Percentiles rank a stretch among this genome's conserved stretches.
Evolutionary conservation across 257 asterid genomes (phyloP).

Genomic region (Cordia subcordata): DNA sequence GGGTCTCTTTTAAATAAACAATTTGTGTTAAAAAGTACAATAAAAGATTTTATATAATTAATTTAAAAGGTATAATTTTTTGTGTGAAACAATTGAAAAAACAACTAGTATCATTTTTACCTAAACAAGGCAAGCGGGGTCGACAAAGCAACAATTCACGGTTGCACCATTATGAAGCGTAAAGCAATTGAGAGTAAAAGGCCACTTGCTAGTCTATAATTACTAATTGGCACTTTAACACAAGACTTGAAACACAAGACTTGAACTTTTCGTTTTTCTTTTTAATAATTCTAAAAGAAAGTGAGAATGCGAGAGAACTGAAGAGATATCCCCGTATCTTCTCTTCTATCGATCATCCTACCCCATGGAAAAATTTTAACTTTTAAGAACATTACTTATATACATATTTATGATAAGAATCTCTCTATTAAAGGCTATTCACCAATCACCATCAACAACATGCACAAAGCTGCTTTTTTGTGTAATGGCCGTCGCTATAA

Average conservation of each 20-base stretch:
- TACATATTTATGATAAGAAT: too few relatives aligned
- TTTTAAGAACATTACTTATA: too few relatives aligned
- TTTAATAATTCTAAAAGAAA: conserved; percentile 43
- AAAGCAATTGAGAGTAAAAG: conserved; percentile 25
- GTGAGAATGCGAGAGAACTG: not conserved
- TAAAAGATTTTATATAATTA: too few relatives aligned
- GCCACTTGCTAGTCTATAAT: conserved; percentile 21
- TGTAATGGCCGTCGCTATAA: too few relatives aligned
- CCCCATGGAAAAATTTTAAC: conserved; percentile 9
- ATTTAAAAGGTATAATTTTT: too few relatives aligned
- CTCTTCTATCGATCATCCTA: conserved; percentile 16
- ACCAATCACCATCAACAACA: not conserved
- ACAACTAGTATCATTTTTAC: not conserved
- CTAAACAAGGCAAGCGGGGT: conserved; percentile 9
- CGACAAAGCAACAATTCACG: too few relatives aligned
- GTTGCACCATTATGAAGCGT: conserved; percentile 26
- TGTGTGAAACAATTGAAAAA: too few relatives aligned
- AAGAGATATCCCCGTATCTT: conserved; percentile 9
- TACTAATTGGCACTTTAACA: conserved; percentile 33
- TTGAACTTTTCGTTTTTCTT: conserved; percentile 36
- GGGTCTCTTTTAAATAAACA: too few relatives aligned
- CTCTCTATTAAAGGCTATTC: not conserved
- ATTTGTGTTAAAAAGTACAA: too few relatives aligned
- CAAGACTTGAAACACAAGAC: conserved; percentile 34
- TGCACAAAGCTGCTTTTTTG: not conserved